Conservation (phyloP, 2,329 filamentous ascomycete species). For the Alternaria dauci region DNA sequence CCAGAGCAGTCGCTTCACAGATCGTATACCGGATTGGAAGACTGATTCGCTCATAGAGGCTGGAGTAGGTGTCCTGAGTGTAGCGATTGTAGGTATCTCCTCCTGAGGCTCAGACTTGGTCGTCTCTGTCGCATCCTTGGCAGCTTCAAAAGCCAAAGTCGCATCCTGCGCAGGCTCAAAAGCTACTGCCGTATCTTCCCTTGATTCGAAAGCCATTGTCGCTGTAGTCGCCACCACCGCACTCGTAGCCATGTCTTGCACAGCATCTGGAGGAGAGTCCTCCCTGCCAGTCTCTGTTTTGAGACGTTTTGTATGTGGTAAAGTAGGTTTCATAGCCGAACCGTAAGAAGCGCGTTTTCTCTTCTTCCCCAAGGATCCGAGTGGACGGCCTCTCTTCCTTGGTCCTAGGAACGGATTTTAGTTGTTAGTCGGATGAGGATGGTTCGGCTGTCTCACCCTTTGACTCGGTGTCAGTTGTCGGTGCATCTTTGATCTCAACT, state of each 20-base stretch:
- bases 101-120: background rate
- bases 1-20: constrained; percentile 18
- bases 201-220: background rate
- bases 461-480: background rate
- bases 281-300: background rate
- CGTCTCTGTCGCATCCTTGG: background rate
- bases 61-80: background rate
- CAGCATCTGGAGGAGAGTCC: background rate
- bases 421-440: constrained; percentile 11
- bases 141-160: background rate
- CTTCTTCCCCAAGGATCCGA: constrained; percentile 10
- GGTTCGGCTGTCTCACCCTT: constrained; percentile 19
- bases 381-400: constrained; percentile 10
- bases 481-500: background rate
- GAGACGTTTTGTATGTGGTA: background rate
- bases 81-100: background rate
- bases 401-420: constrained; percentile 11
- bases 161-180: no score
- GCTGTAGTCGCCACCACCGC: background rate
- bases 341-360: background rate
- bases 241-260: background rate
- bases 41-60: constrained; percentile 4
- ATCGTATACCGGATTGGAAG: constrained; percentile 16
- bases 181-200: background rate
- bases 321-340: background rate